Evolutionary conservation across 1,284 basidiomycete genomes (phyloP).

Genomic region (Cutaneotrichosporon cavernicola): DNA sequence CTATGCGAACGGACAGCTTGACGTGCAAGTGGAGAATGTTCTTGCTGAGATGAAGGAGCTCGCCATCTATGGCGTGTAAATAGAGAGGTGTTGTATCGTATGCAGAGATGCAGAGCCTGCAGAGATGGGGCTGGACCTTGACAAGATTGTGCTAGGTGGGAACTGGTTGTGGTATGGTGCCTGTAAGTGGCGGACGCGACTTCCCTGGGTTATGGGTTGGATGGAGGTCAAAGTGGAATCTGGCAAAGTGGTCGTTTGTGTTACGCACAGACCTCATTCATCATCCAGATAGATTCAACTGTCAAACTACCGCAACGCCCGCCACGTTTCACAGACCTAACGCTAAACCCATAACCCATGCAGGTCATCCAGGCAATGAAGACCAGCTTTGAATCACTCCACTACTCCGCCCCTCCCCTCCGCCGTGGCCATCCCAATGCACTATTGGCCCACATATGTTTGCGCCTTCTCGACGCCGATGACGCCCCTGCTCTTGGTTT

Average conservation of each 20-base stretch:
- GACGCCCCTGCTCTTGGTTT: no score
- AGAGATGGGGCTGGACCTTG: background rate
- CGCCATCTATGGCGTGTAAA: slow-evolving; percentile 68
- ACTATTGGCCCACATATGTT: no score
- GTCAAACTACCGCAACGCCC: no score
- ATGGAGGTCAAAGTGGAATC: background rate
- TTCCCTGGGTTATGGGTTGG: background rate
- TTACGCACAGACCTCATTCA: no score
- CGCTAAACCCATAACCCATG: no score
- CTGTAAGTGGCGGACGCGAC: background rate
- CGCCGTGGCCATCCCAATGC: no score
- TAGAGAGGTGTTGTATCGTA: slow-evolving; percentile 8
- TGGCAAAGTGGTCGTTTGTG: background rate
- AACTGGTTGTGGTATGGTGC: background rate
- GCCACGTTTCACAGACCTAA: no score
- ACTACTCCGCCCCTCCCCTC: no score
- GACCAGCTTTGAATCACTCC: no score
- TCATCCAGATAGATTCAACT: no score
- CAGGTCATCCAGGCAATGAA: no score
- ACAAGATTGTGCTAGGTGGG: background rate
- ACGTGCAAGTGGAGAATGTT: slow-evolving; percentile 91
- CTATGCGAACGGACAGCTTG: slow-evolving; percentile 93
- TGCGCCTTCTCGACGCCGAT: no score
- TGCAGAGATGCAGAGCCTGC: background rate
- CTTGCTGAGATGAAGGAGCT: slow-evolving; percentile 95